These are phyloP conservation scores for Monosporascus sp. DNA, from an alignment of 2,329 filamentous ascomycete genomes.

Conservation along the genomic window DNA sequence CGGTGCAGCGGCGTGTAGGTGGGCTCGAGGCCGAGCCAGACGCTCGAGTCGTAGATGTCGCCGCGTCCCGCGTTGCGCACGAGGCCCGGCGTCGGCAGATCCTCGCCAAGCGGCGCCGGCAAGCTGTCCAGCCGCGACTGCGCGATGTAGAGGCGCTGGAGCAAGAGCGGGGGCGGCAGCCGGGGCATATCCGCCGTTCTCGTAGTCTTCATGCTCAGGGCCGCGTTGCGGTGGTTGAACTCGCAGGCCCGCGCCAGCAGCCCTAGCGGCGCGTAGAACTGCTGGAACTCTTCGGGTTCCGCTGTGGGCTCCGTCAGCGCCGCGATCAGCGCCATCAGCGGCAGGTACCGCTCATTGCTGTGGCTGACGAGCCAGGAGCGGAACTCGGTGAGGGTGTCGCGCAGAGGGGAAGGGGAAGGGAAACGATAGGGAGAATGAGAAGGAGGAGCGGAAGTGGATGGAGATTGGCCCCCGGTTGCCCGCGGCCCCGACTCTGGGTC, in stretches of 20 bases:
- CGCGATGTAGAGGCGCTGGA: conserved; percentile 70
- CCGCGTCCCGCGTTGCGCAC: conserved; percentile 63
- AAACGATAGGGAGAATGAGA: no score
- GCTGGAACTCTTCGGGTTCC: conserved; percentile 39
- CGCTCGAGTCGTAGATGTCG: conserved; percentile 79
- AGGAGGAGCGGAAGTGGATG: not conserved
- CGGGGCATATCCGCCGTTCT: no score
- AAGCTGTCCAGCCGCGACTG: conserved; percentile 71
- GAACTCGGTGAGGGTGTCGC: not conserved
- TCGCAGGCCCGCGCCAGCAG: conserved; percentile 56
- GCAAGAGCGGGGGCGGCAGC: not conserved
- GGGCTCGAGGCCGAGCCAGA: conserved; percentile 84
- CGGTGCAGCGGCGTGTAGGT: conserved; percentile 88
- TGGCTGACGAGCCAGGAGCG: not conserved
- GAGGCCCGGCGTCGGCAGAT: conserved; percentile 63
- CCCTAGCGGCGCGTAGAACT: conserved; percentile 55
- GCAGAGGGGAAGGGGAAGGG: not conserved
- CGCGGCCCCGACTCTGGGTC: not conserved
- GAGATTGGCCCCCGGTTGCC: not conserved
- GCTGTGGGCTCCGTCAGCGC: not conserved
- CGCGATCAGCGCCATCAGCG: not conserved
- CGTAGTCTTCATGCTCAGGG: no score
- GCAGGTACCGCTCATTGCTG: not conserved
- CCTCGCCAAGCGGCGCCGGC: conserved; percentile 54
- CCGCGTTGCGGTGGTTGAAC: conserved; percentile 42